Evolutionary conservation across 73 alveolate genomes (phyloP).

Genomic region (Symbiodinium pilosum): DNA sequence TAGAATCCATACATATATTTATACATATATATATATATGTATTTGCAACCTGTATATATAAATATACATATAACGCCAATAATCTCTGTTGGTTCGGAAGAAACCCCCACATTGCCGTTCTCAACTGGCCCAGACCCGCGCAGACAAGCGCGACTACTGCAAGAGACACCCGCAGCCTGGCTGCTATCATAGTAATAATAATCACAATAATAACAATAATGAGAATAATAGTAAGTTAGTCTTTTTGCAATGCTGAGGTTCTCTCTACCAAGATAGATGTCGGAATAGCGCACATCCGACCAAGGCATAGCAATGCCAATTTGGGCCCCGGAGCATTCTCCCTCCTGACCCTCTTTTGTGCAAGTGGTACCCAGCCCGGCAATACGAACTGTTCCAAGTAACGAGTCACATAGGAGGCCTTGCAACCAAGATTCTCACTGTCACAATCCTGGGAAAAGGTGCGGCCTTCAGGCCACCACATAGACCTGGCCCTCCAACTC

Average conservation of each 20-base stretch:
- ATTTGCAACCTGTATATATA: no score
- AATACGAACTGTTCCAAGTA: neutral
- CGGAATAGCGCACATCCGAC: neutral
- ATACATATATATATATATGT: no score
- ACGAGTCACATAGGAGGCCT: neutral
- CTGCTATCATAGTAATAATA: neutral
- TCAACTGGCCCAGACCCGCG: slow-evolving; percentile 55
- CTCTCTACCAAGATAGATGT: neutral
- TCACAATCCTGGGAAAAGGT: neutral
- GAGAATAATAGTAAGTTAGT: neutral
- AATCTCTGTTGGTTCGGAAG: no score
- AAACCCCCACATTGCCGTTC: no score
- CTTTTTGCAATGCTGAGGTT: neutral
- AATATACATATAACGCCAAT: no score
- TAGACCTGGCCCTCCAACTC: neutral
- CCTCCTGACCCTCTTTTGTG: neutral
- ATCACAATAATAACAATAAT: neutral
- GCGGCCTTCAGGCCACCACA: no score
- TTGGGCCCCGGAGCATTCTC: neutral
- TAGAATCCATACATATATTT: no score
- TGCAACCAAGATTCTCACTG: neutral
- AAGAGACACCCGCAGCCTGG: slow-evolving; percentile 49
- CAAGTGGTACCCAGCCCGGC: neutral
- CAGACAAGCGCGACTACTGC: slow-evolving; percentile 32
- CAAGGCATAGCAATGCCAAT: neutral